These are phyloP conservation scores for Candida pseudocylindracea DNA, from an alignment of 1,139 yeast genomes.

Conservation along the genomic window DNA sequence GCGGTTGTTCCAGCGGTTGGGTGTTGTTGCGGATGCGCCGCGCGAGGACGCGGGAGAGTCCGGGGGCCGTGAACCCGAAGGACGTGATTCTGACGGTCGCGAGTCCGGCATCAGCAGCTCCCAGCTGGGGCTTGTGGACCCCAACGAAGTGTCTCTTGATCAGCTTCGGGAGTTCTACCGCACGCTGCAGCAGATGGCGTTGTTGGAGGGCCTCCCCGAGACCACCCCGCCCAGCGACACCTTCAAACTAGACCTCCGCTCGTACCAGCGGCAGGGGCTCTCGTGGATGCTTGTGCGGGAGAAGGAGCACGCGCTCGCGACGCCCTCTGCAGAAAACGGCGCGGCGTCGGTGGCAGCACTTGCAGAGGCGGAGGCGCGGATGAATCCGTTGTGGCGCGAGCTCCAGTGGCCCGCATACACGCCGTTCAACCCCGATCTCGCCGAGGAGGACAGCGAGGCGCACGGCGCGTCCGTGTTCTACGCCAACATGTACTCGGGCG, in stretches of 20 bases:
- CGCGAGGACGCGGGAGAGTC: neutral
- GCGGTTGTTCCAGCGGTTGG: constrained; percentile 20
- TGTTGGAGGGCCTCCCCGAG: constrained; percentile 31
- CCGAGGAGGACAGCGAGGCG: constrained; percentile 1
- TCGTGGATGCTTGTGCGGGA: constrained; percentile 67
- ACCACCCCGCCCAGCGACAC: constrained; percentile 32
- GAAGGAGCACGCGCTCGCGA: constrained; percentile 27
- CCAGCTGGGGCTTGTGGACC: too few relatives aligned
- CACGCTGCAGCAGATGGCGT: constrained; percentile 32
- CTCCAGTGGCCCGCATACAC: constrained; percentile 48
- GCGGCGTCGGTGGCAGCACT: constrained; percentile 11
- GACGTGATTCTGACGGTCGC: too few relatives aligned
- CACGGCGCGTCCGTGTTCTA: constrained; percentile 23
- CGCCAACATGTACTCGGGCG: constrained; percentile 70
- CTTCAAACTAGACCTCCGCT: constrained; percentile 33
- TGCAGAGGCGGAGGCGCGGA: constrained; percentile 21
- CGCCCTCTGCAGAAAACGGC: too few relatives aligned
- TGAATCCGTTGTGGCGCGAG: constrained; percentile 78
- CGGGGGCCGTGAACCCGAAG: too few relatives aligned
- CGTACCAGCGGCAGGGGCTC: constrained; percentile 61
- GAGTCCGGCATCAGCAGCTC: too few relatives aligned
- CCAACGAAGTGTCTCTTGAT: constrained; percentile 33
- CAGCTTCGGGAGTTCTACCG: constrained; percentile 60
- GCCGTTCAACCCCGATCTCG: constrained; percentile 4
- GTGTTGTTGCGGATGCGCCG: too few relatives aligned